Conservation (phyloP, 169 alveolate genomes). For the Babesia caballi region DNA sequence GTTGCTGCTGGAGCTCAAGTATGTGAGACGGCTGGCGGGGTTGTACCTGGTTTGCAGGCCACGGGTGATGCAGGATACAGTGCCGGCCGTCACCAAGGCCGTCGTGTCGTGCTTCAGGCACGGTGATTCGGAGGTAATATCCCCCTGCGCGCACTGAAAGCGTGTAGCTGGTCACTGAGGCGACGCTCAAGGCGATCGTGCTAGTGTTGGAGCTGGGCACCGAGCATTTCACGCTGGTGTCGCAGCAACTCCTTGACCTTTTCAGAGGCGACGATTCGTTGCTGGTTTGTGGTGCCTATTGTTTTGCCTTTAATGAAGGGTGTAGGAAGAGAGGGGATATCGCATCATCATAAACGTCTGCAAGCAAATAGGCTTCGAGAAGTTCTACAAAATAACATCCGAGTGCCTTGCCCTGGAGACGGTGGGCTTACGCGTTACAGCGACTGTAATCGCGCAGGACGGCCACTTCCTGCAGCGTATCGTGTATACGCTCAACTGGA, state of each 20-base stretch:
- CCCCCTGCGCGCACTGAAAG: background rate
- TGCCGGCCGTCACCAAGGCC: slow-evolving; percentile 28
- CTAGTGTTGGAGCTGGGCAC: slow-evolving; percentile 50
- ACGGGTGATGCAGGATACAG: slow-evolving; percentile 17
- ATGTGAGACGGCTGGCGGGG: background rate
- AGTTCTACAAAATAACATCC: slow-evolving; percentile 50
- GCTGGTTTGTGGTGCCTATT: slow-evolving; percentile 18
- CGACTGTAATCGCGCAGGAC: slow-evolving; percentile 5
- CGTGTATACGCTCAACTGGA: slow-evolving; percentile 74
- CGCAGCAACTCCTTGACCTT: slow-evolving; percentile 49
- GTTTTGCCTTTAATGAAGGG: background rate
- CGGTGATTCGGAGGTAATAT: slow-evolving; percentile 46
- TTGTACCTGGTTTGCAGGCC: slow-evolving; percentile 15
- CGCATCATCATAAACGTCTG: slow-evolving; percentile 53
- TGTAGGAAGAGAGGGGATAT: slow-evolving; percentile 59
- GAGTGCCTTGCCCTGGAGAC: background rate
- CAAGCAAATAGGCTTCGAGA: slow-evolving; percentile 52
- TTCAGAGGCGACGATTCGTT: slow-evolving; percentile 33
- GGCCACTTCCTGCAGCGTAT: slow-evolving; percentile 48
- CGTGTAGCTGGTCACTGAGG: slow-evolving; percentile 36
- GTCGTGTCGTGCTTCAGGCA: slow-evolving; percentile 58
- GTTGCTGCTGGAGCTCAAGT: slow-evolving; percentile 40
- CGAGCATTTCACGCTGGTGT: slow-evolving; percentile 40
- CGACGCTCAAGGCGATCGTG: slow-evolving; percentile 35
- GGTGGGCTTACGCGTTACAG: background rate